Evolutionary conservation across 495 filamentous ascomycete genomes (phyloP).

Genomic region (Penicillium tannophilum): DNA sequence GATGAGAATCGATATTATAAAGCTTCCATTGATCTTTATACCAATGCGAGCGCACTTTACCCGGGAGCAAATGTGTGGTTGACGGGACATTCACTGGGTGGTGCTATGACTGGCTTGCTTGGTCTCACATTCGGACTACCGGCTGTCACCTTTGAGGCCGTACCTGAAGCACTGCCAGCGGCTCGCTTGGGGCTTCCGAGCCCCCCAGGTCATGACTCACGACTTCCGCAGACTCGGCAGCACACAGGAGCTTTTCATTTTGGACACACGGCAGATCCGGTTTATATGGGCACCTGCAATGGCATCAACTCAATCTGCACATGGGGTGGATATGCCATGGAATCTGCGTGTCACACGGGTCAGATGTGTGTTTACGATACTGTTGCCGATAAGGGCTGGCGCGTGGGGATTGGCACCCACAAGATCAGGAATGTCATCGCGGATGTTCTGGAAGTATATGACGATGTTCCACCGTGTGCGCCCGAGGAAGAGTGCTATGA

Average conservation of each 20-base stretch:
- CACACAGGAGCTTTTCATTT: constrained; percentile 88
- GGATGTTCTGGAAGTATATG: constrained; percentile 82
- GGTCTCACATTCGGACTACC: constrained; percentile 90
- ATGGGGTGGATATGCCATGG: constrained; percentile 91
- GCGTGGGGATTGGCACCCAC: constrained; percentile 82
- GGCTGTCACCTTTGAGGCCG: constrained; percentile 84
- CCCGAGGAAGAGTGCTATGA: constrained; percentile 78
- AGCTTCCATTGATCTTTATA: constrained; percentile 82
- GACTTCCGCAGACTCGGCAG: constrained; percentile 66
- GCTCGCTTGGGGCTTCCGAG: constrained; percentile 81
- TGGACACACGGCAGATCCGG: constrained; percentile 92
- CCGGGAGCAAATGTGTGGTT: constrained; percentile 86
- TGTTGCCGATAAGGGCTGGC: constrained; percentile 85
- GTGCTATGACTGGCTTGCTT: constrained; percentile 79
- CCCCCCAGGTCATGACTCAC: constrained; percentile 74
- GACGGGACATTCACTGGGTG: constrained; percentile 87
- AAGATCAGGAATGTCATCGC: constrained; percentile 81
- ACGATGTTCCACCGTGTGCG: constrained; percentile 74
- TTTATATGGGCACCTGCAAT: constrained; percentile 94
- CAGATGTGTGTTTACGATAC: constrained; percentile 88
- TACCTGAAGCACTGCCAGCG: constrained; percentile 86
- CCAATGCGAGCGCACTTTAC: constrained; percentile 88
- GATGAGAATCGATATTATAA: constrained; percentile 90
- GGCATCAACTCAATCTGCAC: constrained; percentile 84
- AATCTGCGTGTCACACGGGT: constrained; percentile 88